These are phyloP conservation scores for Calonectria leucothoes DNA, from an alignment of 2,329 filamentous ascomycete genomes.

Conservation along the genomic window DNA sequence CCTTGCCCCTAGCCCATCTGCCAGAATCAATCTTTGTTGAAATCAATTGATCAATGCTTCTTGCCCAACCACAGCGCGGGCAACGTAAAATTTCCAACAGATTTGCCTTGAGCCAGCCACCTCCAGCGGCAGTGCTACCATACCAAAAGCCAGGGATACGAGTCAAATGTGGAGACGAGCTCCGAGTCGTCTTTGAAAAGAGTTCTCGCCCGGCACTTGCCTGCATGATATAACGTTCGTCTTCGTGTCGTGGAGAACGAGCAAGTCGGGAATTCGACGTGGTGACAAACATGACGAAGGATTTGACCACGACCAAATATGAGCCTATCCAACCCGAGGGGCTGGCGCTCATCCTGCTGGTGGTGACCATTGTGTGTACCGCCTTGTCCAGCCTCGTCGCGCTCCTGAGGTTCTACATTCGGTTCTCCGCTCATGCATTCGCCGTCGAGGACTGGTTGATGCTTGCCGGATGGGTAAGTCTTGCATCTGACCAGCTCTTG, in stretches of 20 bases:
- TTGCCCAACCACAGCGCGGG: neutral
- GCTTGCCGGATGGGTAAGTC: conserved; percentile 28
- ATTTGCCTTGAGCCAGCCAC: neutral
- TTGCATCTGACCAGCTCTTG: neutral
- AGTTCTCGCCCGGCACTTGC: neutral
- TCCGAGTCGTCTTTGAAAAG: neutral
- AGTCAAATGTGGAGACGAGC: neutral
- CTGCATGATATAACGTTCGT: neutral
- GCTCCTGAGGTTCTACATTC: conserved; percentile 16
- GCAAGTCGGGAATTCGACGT: neutral
- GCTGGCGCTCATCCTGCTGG: conserved; percentile 22
- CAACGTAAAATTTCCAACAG: no score
- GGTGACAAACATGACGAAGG: conserved; percentile 27
- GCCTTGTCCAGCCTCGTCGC: conserved; percentile 21
- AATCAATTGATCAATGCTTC: neutral
- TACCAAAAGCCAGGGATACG: neutral
- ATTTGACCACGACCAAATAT: conserved; percentile 26
- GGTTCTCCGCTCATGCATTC: neutral
- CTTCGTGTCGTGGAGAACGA: neutral
- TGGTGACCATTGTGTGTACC: conserved; percentile 26
- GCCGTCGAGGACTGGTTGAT: conserved; percentile 28
- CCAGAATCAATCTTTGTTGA: neutral
- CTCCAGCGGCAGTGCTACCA: neutral
- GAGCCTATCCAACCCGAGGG: conserved; percentile 31
- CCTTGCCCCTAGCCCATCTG: neutral